phyloP scores from a whole-genome alignment of 2,329 filamentous ascomycete species.

The Aspergillus sp. region DNA sequence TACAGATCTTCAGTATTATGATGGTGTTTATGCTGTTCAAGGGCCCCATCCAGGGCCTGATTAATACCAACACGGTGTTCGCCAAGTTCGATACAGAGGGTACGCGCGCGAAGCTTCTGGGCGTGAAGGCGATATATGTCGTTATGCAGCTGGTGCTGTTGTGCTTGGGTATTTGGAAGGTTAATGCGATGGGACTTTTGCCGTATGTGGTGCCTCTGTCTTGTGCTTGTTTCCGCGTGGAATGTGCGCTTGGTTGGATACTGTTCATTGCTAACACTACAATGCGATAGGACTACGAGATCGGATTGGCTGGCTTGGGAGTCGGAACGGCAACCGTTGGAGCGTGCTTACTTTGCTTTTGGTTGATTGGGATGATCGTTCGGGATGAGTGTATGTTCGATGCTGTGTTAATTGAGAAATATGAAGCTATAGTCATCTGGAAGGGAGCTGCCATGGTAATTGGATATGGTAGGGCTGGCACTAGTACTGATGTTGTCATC shows the following conservation, averaged over 20 bases:
- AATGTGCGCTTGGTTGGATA: background rate
- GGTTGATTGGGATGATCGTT: slow-evolving; percentile 20
- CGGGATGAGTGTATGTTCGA: background rate
- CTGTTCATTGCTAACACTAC: slow-evolving; percentile 7
- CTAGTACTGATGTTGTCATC: too few species aligned
- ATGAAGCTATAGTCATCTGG: background rate
- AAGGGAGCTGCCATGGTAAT: background rate
- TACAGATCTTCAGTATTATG: slow-evolving; percentile 99
- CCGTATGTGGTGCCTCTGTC: slow-evolving; percentile 63
- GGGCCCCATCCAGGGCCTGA: slow-evolving; percentile 81
- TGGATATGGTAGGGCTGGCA: background rate
- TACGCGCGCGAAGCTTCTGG: slow-evolving; percentile 71
- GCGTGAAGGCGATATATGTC: slow-evolving; percentile 86
- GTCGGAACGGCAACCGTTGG: slow-evolving; percentile 67
- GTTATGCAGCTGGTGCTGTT: slow-evolving; percentile 82
- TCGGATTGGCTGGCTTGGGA: slow-evolving; percentile 99
- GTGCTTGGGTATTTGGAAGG: slow-evolving; percentile 89
- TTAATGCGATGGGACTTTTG: slow-evolving; percentile 92
- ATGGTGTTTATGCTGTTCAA: slow-evolving; percentile 99
- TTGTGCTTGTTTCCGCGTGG: background rate
- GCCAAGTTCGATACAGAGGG: slow-evolving; percentile 83
- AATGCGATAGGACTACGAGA: slow-evolving; percentile 71
- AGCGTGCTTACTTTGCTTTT: slow-evolving; percentile 66
- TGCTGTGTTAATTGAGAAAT: background rate
- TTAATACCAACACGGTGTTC: slow-evolving; percentile 85